phyloP scores from a whole-genome alignment of 129 eudicot species.

The Smallanthus sonchifolius region DNA sequence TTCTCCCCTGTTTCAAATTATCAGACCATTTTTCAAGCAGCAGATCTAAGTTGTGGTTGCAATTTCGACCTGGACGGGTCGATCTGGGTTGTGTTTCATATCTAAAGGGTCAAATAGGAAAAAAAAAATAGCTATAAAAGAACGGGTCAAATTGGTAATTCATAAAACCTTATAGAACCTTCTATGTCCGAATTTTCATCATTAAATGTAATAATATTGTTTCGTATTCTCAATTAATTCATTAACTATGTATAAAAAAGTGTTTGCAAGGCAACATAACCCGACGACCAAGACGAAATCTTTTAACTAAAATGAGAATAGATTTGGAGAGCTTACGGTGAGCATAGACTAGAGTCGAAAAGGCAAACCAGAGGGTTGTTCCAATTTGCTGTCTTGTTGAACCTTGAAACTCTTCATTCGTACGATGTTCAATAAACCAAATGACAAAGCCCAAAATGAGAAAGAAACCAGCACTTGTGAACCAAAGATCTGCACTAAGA shows the following conservation, averaged over 20 bases:
- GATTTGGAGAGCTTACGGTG: slow-evolving; percentile 29
- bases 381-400: slow-evolving; percentile 28
- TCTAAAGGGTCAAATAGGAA: too few species aligned
- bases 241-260: too few species aligned
- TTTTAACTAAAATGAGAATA: neutral
- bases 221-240: too few species aligned
- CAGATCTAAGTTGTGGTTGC: neutral
- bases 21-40: neutral
- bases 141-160: too few species aligned
- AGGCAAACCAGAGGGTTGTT: slow-evolving; percentile 35
- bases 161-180: too few species aligned
- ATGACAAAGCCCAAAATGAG: slow-evolving; percentile 26
- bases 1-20: slow-evolving; percentile 31
- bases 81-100: too few species aligned
- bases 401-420: slow-evolving; percentile 32
- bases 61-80: too few species aligned
- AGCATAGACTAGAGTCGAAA: slow-evolving; percentile 35
- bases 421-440: slow-evolving; percentile 37
- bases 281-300: too few species aligned
- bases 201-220: too few species aligned
- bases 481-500: slow-evolving; percentile 34
- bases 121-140: too few species aligned
- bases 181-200: too few species aligned
- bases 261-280: too few species aligned
- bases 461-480: slow-evolving; percentile 26